phyloP scores from a whole-genome alignment of 345 rosid species.

The Eucalyptus sideroxylon region DNA sequence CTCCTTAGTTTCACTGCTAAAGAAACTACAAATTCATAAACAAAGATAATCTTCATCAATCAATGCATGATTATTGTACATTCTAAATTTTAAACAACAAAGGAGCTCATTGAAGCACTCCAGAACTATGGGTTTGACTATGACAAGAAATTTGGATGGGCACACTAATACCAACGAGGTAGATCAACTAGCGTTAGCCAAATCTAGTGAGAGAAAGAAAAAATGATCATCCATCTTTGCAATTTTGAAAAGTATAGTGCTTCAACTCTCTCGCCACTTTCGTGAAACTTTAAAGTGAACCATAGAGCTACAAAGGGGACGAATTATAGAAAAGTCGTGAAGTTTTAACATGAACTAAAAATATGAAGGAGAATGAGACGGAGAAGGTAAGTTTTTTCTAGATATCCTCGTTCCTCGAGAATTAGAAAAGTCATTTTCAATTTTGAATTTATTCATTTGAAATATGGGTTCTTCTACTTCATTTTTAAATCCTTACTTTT shows the following conservation, averaged over 20 bases:
- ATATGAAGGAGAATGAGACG: too few relatives aligned
- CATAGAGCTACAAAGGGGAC: neutral
- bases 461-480: too few relatives aligned
- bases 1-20: neutral
- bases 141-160: neutral
- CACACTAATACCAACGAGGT: rapidly evolving
- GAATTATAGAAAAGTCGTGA: neutral
- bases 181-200: neutral
- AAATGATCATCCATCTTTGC: neutral
- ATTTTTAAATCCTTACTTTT: too few relatives aligned
- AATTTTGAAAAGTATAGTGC: neutral
- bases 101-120: neutral
- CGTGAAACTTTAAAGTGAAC: neutral
- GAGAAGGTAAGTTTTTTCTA: too few relatives aligned
- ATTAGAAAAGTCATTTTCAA: too few relatives aligned
- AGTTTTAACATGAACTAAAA: neutral
- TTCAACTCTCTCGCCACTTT: too few relatives aligned
- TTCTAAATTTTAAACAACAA: neutral
- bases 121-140: neutral
- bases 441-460: too few relatives aligned
- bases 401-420: too few relatives aligned
- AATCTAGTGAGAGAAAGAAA: neutral
- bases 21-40: neutral
- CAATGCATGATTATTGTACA: neutral
- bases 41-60: neutral